Percentiles rank a stretch among this genome's conserved stretches.
Evolutionary conservation across 2,329 filamentous ascomycete species (phyloP).

Genomic region (Aspergillus pseudotamarii): DNA sequence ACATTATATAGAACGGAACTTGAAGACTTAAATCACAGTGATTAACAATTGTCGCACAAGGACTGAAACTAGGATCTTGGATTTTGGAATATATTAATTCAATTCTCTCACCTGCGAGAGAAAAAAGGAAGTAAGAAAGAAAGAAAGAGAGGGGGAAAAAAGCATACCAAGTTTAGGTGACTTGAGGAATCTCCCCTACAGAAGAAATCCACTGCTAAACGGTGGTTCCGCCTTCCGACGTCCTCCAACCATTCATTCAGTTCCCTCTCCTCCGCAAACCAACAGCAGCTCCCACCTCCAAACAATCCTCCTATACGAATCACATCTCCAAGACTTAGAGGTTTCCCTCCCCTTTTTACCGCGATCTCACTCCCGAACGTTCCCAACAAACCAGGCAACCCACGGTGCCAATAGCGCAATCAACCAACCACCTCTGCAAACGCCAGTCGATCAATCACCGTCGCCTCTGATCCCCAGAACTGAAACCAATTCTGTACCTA

Average conservation of each 20-base stretch:
- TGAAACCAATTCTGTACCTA: slow-evolving; percentile 11
- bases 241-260: not conserved
- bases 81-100: not conserved
- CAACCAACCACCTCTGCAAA: not conserved
- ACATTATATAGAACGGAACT: not conserved
- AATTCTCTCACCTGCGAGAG: not conserved
- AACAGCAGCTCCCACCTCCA: not conserved
- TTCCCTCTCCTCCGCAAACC: not conserved
- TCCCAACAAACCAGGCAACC: not conserved
- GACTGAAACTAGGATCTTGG: not conserved
- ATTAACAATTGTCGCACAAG: not conserved
- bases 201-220: not conserved
- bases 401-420: not conserved
- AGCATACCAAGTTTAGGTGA: not conserved
- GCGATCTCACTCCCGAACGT: not conserved
- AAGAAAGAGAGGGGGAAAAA: not conserved
- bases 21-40: not conserved
- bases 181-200: not conserved
- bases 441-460: slow-evolving; percentile 5
- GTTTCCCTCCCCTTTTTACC: not conserved
- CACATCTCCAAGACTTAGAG: not conserved
- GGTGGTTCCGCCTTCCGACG: not conserved
- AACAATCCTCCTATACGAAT: not conserved
- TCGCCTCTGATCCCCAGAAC: slow-evolving; percentile 9
- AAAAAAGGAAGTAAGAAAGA: not conserved